Percentiles rank a stretch among this genome's conserved stretches.
These are phyloP conservation scores for Solanum etuberosum DNA, from an alignment of 257 asterid genomes.

Conservation along the genomic window DNA sequence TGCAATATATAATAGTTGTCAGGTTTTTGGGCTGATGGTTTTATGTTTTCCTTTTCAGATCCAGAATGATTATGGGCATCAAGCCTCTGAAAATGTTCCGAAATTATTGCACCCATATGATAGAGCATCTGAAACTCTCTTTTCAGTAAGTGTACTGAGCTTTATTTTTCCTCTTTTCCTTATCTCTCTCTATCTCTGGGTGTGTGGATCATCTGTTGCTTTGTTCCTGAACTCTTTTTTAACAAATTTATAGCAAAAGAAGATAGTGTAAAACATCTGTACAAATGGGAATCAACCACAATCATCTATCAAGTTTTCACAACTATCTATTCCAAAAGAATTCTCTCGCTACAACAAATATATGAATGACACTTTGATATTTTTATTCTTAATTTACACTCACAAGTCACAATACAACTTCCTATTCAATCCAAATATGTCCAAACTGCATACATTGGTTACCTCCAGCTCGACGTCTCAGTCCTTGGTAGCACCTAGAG, in stretches of 20 bases:
- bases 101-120: conserved; percentile 79
- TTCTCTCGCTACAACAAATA: background rate
- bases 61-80: conserved; percentile 52
- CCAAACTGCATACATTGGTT: background rate
- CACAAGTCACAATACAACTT: background rate
- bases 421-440: background rate
- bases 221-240: background rate
- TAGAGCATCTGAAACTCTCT: conserved; percentile 81
- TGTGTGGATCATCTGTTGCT: background rate
- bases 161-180: background rate
- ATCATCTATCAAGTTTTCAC: background rate
- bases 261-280: background rate
- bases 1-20: background rate
- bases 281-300: background rate
- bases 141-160: conserved; percentile 49
- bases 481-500: background rate
- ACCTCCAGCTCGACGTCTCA: background rate
- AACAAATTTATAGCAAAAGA: background rate
- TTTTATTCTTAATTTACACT: background rate
- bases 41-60: conserved; percentile 5
- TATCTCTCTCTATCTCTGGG: background rate
- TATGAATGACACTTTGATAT: background rate
- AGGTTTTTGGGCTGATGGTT: background rate
- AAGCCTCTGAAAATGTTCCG: conserved; percentile 38
- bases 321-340: background rate